Evolutionary conservation across 2,329 filamentous ascomycete genomes (phyloP), one percentile per base, ranked within the genome.

Genomic region (Colletotrichum abscissum): DNA sequence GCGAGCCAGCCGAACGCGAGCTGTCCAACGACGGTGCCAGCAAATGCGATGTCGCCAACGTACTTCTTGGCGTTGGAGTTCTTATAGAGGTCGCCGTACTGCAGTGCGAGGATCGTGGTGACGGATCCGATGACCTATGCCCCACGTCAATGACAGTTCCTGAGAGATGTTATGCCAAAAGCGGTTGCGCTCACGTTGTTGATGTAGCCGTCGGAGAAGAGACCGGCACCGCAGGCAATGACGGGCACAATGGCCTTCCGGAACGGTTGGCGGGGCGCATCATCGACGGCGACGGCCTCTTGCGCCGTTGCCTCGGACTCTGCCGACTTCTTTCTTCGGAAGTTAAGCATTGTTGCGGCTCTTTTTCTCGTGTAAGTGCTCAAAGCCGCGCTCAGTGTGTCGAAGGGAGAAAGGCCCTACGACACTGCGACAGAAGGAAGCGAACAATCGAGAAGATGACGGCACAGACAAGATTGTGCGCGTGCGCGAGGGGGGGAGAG

Each of bases 121-220:
- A 98, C 95, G 3, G 93, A 94, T 6, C 95, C 95, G 77, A 98
- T 98, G 75, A 97, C 93, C 93, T 93, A 67, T 14, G 52, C 38
- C 6, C n/a, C 3, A 54, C 28, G 19, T 72, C 28, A 67, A 24
- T 49, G 35, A 24, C 19, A 7, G 9, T 49, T 49, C 8, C 19
- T 9, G n/a, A 8, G 46, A 52, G 33, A 24, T 0, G 28, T 22
- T 9, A 58, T 49, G 60, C 38, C 0, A 0, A 42, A 42, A 3
- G 38, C 38, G 14, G 33, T 38, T 6, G 67, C 58, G 24, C 84
- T 78, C 84, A 95, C 94, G 79, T 94, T 95, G 83, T 97, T 97
- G 80, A 98, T 90, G 82, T 98, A 98, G 19, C 95, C 95, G 82
- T 98, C 95, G 28, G 93, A 95, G 83, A 98, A 98, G 2, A 98